Evolutionary conservation across 2,329 filamentous ascomycete genomes (phyloP), one percentile per base, ranked within the genome.

Genomic region (Aspergillus aculeatinus): DNA sequence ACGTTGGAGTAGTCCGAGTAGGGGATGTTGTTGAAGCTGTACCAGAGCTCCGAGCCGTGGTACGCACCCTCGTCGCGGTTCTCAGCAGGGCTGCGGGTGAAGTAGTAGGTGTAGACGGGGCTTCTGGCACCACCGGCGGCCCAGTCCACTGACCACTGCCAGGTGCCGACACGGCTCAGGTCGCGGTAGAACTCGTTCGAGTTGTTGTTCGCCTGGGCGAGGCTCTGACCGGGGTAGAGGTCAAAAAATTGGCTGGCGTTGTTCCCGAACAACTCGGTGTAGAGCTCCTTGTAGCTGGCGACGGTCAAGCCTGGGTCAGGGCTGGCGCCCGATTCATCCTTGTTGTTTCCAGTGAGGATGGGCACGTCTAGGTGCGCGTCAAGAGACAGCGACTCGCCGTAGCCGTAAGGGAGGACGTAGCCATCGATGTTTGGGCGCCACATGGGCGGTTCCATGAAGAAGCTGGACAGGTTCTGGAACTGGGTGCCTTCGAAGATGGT

Each of bases 11-110:
- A 66, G 48, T 65, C 61, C 9, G 61, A 47, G 52, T 65, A 68
- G 1, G 71, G 69, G 14, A 75, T 65, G 54, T 72, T 74, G 62
- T 72, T 70, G 44, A 76, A 68, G 10, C 67, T 67, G 27, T 74
- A 74, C 61, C 67, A 71, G 27, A 76, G 63, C 62, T 72, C 70
- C 9, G 65, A 64, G 29, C 68, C 70, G 52, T 74, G 71, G 57
- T 70, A 73, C 10, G 70, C 69, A 16, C 70, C 71, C 3, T 48
- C 33, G 5, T 14, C 44, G 23, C 61, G 55, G 53, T 68, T 64
- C 19, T 64, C 62, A 0, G 71, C 67, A 3, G 73, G 72, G 2
- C 70, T 60, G 47, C 69, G 70, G 4, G 66, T 68, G 64, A 67
- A 75, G 59, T 64, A 71, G 57, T 75, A 75, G 0, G 65, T 68